These are phyloP conservation scores for Talaromyces nanjingensis DNA, from an alignment of 495 filamentous ascomycete species.

Conservation along the genomic window DNA sequence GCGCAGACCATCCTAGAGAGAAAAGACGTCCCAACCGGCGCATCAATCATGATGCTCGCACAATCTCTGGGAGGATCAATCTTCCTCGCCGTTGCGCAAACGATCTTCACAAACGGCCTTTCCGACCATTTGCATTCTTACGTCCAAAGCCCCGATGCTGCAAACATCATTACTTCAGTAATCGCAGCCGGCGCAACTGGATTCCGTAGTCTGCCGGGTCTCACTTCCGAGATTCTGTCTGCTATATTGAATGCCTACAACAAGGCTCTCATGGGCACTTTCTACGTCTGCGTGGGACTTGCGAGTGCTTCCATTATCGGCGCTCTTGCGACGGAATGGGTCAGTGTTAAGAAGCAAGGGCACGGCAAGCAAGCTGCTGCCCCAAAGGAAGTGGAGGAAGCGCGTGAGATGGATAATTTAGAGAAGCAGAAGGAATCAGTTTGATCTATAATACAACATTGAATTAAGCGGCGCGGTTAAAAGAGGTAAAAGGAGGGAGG, in stretches of 20 bases:
- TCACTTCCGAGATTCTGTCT: slow-evolving; percentile 35
- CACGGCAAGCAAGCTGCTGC: not conserved
- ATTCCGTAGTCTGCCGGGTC: slow-evolving; percentile 28
- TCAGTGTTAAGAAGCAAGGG: slow-evolving; percentile 50
- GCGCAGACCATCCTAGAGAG: slow-evolving; percentile 53
- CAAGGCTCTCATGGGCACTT: slow-evolving; percentile 49
- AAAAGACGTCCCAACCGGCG: slow-evolving; percentile 53
- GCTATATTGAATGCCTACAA: slow-evolving; percentile 58
- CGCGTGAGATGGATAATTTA: not conserved
- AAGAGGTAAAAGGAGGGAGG: not conserved
- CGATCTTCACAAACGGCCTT: slow-evolving; percentile 41
- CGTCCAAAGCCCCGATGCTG: slow-evolving; percentile 18
- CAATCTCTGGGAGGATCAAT: slow-evolving; percentile 55
- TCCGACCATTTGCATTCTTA: slow-evolving; percentile 33
- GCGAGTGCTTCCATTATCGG: slow-evolving; percentile 48
- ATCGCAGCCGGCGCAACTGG: slow-evolving; percentile 50
- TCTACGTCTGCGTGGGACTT: slow-evolving; percentile 53
- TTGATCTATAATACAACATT: not conserved
- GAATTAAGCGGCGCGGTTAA: not conserved
- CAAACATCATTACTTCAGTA: slow-evolving; percentile 21
- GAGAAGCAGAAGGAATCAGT: not conserved
- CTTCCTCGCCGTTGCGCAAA: slow-evolving; percentile 54
- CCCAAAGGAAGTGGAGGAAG: not conserved
- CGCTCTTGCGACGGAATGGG: slow-evolving; percentile 56
- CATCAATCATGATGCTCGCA: slow-evolving; percentile 57